phyloP scores from a whole-genome alignment of 208 protist genomes.

The Acanthamoeba sp. region DNA sequence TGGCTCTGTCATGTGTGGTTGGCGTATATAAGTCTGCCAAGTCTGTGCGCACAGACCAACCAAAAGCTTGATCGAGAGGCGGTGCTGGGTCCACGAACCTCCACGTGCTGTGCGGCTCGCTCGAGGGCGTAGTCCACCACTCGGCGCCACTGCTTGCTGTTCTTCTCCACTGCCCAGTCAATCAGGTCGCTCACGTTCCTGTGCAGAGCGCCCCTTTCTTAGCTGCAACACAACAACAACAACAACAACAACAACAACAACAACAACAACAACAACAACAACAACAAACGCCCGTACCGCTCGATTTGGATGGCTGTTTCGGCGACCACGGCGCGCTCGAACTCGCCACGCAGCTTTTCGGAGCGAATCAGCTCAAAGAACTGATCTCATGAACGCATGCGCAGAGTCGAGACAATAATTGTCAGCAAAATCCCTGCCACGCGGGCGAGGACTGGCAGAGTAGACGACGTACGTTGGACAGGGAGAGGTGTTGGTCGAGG shows the following conservation, averaged over 20 bases:
- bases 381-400: not conserved
- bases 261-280: too few relatives aligned
- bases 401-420: not conserved
- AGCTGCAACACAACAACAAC: too few relatives aligned
- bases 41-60: too few relatives aligned
- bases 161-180: slow-evolving; percentile 78
- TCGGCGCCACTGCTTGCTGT: slow-evolving; percentile 71
- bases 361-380: not conserved
- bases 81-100: not conserved
- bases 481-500: slow-evolving; percentile 72
- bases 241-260: too few relatives aligned
- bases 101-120: not conserved
- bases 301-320: slow-evolving; percentile 43
- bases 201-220: not conserved
- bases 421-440: not conserved
- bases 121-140: slow-evolving; percentile 38
- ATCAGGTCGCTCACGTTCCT: slow-evolving; percentile 73
- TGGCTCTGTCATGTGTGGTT: not conserved
- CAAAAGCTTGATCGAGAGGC: not conserved
- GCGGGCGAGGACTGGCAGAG: too few relatives aligned
- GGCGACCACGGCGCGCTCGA: slow-evolving; percentile 52
- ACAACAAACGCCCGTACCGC: not conserved
- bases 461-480: slow-evolving; percentile 58
- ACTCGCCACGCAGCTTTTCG: slow-evolving; percentile 61
- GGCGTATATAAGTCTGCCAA: not conserved